Evolutionary conservation across 2,329 filamentous ascomycete species (phyloP), one percentile per base, ranked within the genome.

Genomic region (Fusarium proliferatum): DNA sequence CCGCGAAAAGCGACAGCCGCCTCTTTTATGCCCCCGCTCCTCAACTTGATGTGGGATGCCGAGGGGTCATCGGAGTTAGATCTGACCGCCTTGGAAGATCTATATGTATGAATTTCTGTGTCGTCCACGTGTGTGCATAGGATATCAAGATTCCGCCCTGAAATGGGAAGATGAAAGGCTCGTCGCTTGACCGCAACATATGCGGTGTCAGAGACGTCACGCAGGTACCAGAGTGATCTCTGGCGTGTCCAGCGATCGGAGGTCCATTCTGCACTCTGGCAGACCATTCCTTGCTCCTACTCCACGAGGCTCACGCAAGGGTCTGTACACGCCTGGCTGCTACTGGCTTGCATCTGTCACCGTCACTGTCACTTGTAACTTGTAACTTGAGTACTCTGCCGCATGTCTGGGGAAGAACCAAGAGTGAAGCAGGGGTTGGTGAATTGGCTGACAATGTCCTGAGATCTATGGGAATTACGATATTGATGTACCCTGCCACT

Each of bases 231-330:
- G 58, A 45, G 55, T 71, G 63, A 46, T 57, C 28, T 71, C 45
- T 42, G 23, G 34, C 30, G 58, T 51, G 46, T 46, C 42, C 36
- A 42, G 45, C 58, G 48, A 71, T 58, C 39, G 66, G 56, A 68
- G 64, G 45, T 46, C 67, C 59, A 62, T 64, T 58, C 52, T 71
- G 62, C 62, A 67, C 53, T 66, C 28, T 60, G 33, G 57, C 36
- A 71, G 71, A 72, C 67, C 62, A 64, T 72, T 56, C 55, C 45
- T 49, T 57, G 64, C 45, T 66, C 53, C 61, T 71, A 77, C 74
- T 72, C 72, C 70, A 78, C 71, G 76, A 76, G 69, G 63, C 61
- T 74, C 76, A 73, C 72, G 74, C 70, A 78, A 77, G 76, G 76
- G 72, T 77, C 72, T 61, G 57, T 61, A 62, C 65, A 62, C 67